These are phyloP conservation scores for Trifolium fragiferum DNA, from an alignment of 306 rosid genomes.

Conservation along the genomic window DNA sequence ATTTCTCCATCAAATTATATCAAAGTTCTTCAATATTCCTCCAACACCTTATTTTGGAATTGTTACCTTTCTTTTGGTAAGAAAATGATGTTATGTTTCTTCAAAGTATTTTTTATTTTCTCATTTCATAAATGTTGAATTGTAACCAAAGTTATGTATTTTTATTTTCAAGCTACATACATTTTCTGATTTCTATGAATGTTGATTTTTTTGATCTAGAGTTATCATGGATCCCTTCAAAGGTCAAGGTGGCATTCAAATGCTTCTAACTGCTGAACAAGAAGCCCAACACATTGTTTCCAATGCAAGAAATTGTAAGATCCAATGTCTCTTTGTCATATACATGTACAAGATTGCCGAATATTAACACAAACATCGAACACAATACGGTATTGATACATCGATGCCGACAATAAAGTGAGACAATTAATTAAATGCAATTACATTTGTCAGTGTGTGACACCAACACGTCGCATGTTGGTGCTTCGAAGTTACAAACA, in stretches of 20 bases:
- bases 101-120: conserved; percentile 19
- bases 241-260: conserved; percentile 93
- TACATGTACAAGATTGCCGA: too few species aligned
- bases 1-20: conserved; percentile 28
- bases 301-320: conserved; percentile 72
- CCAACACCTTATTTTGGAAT: conserved; percentile 15
- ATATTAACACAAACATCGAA: too few species aligned
- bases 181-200: conserved; percentile 17
- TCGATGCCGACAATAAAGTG: not conserved
- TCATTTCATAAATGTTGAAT: conserved; percentile 6
- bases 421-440: too few species aligned
- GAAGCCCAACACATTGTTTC: conserved; percentile 82
- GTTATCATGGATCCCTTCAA: conserved; percentile 66
- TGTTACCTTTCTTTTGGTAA: conserved; percentile 31
- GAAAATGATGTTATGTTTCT: conserved; percentile 6
- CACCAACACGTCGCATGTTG: too few species aligned
- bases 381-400: too few species aligned
- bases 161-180: not conserved
- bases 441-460: too few species aligned
- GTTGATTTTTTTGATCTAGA: conserved; percentile 32
- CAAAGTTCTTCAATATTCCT: conserved; percentile 28
- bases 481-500: too few species aligned
- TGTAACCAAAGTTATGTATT: not conserved
- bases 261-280: conserved; percentile 82
- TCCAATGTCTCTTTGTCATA: not conserved